These are phyloP conservation scores for Zymoseptoria pseudotritici DNA, from an alignment of 2,329 filamentous ascomycete species.

Conservation along the genomic window DNA sequence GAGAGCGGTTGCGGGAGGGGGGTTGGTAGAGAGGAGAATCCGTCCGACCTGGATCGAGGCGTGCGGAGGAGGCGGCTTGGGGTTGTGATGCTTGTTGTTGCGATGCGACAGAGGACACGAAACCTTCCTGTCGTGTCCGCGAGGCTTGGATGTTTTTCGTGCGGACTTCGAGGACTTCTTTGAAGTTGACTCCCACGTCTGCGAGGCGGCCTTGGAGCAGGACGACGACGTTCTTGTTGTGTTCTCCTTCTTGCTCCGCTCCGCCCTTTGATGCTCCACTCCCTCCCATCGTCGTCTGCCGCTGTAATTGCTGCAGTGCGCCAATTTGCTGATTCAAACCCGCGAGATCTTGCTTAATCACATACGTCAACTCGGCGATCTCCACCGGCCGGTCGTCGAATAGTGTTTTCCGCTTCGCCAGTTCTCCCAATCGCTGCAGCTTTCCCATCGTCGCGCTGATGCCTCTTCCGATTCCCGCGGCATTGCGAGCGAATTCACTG, in stretches of 20 bases:
- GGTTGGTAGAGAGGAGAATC: conserved; percentile 69
- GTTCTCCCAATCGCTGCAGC: conserved; percentile 82
- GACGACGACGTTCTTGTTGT: conserved; percentile 95
- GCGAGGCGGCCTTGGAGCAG: conserved; percentile 85
- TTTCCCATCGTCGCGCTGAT: conserved; percentile 93
- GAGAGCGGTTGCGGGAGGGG: conserved; percentile 51
- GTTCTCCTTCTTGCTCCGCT: conserved; percentile 75
- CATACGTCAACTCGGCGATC: conserved; percentile 92
- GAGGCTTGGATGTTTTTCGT: conserved; percentile 98
- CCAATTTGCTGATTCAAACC: conserved; percentile 81
- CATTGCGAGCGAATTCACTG: conserved; percentile 88
- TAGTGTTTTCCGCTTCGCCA: conserved; percentile 92
- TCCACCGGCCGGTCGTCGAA: conserved; percentile 96
- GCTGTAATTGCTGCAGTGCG: conserved; percentile 67
- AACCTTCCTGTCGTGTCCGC: conserved; percentile 87
- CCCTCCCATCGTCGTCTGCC: conserved; percentile 52
- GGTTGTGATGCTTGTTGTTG: not conserved
- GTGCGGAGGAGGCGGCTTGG: not conserved
- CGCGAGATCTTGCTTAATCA: conserved; percentile 95
- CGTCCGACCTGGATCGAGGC: conserved; percentile 36
- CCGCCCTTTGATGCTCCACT: conserved; percentile 19
- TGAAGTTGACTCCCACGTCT: conserved; percentile 91
- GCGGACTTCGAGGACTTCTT: conserved; percentile 89
- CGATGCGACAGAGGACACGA: conserved; percentile 70
- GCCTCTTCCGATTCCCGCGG: conserved; percentile 83